phyloP scores from a whole-genome alignment of 495 filamentous ascomycete species.

The Lasiosphaeria ovina region DNA sequence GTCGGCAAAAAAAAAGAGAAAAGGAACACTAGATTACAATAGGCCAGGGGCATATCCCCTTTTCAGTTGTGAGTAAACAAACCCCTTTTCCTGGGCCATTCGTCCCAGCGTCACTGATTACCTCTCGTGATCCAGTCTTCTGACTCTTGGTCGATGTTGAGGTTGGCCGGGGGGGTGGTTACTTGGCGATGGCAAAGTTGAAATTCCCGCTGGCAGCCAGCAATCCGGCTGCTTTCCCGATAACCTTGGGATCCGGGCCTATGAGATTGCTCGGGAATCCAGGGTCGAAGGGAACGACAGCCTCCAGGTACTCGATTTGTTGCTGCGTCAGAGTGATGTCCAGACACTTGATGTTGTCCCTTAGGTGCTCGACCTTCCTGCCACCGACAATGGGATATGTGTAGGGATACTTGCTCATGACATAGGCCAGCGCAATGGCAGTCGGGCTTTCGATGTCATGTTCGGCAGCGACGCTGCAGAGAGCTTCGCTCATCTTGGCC shows the following conservation, averaged over 20 bases:
- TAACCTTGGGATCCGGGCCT: slow-evolving; percentile 28
- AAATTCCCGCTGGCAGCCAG: too few species aligned
- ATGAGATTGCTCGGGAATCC: slow-evolving; percentile 55
- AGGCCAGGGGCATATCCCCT: too few species aligned
- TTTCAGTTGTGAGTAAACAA: too few species aligned
- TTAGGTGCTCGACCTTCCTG: slow-evolving; percentile 61
- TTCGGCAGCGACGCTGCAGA: slow-evolving; percentile 52
- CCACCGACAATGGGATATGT: slow-evolving; percentile 55
- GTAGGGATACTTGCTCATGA: slow-evolving; percentile 48
- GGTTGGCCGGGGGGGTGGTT: too few species aligned
- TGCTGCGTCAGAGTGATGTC: slow-evolving; percentile 51
- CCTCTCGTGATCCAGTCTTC: too few species aligned
- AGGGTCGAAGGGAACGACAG: slow-evolving; percentile 45
- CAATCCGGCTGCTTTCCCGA: neutral
- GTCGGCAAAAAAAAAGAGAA: too few species aligned
- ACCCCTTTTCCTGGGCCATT: too few species aligned
- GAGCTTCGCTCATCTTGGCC: slow-evolving; percentile 40
- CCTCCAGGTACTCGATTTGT: slow-evolving; percentile 59
- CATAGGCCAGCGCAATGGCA: slow-evolving; percentile 55
- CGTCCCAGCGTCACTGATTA: too few species aligned
- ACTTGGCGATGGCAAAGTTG: too few species aligned
- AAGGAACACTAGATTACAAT: too few species aligned
- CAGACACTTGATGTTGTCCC: slow-evolving; percentile 62
- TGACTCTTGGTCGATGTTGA: too few species aligned
- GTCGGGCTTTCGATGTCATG: slow-evolving; percentile 43